Evolutionary conservation across 1,139 yeast species (phyloP), one percentile per base, ranked within the genome.

Genomic region (Petasospora fabianii): DNA sequence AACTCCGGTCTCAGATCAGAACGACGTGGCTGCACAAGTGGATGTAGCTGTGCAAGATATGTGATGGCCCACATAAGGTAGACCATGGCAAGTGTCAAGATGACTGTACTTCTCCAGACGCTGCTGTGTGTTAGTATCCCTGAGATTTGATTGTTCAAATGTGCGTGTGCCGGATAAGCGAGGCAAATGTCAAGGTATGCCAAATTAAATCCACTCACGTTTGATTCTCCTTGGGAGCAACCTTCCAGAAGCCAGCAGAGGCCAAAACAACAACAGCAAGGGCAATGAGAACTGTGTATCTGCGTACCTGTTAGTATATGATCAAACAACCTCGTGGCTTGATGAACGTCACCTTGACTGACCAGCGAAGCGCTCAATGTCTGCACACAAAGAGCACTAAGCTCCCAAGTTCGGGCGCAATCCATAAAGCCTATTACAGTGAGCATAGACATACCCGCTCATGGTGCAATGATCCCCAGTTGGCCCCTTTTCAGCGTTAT

Each of bases 51-150:
- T 26, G 65, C 60, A 50, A 86, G 65, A 56, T 84, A 86, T 7
- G 96, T 86, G 51, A 86, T 80, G 21, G 96, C 96, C 96, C 96
- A 87, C 96, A 88, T 85, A 57, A 88, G 71, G 61, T 75, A 88
- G 70, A 88, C 84, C 96, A 88, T 84, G 17, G 95, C 80, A 57
- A 90, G 63, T 4, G 90, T 77, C 49, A 90, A 71, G 39, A 83
- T 80, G 35, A 88, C 78, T 11, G 96, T 85, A 40, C 95, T 84
- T 66, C 97, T 77, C 94, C 95, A 88, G 32, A 90, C 97, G 24
- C 82, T 76, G 24, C 13, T 1, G 9, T 3, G 6, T 29, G 35
- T 38, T 33, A 35, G 40, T 35, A 27, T 27, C n/a, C n/a, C n/a
- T n/a, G n/a, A n/a, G n/a, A n/a, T n/a, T n/a, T n/a, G 8, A n/a